Conservation (phyloP, 306 rosid species). For the apple (Malus domestica) region DNA sequence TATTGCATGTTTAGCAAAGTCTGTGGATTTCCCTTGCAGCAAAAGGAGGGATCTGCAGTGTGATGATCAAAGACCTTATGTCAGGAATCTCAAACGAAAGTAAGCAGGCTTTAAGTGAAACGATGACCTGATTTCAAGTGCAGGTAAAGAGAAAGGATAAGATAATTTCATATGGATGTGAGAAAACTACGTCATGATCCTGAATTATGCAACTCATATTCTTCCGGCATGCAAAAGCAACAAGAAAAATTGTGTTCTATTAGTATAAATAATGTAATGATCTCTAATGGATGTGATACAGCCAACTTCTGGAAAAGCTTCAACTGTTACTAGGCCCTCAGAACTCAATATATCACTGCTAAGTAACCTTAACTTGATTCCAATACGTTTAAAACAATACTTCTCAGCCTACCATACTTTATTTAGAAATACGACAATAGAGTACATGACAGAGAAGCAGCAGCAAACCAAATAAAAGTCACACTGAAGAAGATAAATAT, state of each 20-base stretch:
- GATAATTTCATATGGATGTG: not conserved
- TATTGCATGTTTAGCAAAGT: constrained; percentile 70
- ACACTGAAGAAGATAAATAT: not conserved
- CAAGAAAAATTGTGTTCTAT: not conserved
- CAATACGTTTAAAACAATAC: not conserved
- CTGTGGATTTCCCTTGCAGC: constrained; percentile 73
- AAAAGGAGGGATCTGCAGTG: constrained; percentile 55
- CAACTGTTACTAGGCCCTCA: not conserved
- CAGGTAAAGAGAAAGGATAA: not conserved
- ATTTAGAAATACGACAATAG: not conserved
- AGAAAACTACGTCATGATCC: not conserved
- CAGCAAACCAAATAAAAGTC: not conserved
- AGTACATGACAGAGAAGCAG: not conserved
- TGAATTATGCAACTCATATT: not conserved
- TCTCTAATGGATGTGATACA: not conserved
- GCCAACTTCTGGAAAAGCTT: not conserved
- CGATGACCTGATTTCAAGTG: not conserved
- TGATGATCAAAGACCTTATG: constrained; percentile 1
- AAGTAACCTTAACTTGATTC: not conserved
- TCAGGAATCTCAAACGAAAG: constrained; percentile 2
- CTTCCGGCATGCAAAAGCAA: constrained; percentile 3
- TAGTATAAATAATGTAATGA: not conserved
- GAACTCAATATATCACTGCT: not conserved
- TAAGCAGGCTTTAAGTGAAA: not conserved
- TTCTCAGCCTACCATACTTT: not conserved